Conservation (phyloP, 805 yeast species). For the Yamadazyma sp. region DNA sequence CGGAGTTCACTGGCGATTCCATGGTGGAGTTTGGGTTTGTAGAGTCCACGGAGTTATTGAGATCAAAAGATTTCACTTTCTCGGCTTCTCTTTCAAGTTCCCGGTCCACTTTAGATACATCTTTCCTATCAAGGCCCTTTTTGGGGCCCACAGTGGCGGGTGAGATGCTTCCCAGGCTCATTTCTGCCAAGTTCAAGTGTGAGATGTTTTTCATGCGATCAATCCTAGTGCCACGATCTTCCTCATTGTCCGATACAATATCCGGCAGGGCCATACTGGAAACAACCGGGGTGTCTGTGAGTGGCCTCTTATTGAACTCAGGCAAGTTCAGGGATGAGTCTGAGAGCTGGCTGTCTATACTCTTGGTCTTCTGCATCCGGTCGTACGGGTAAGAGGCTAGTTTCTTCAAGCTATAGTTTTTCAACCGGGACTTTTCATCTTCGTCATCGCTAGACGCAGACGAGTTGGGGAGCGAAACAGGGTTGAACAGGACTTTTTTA, state of each 20-base stretch:
- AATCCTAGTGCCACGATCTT: constrained; percentile 19
- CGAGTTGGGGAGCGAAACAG: constrained; percentile 6
- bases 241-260: constrained; percentile 26
- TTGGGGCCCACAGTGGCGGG: constrained; percentile 2
- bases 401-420: constrained; percentile 14
- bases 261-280: constrained; percentile 58
- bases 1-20: background rate
- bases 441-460: constrained; percentile 15
- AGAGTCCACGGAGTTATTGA: background rate
- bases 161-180: constrained; percentile 24
- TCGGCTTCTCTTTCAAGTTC: constrained; percentile 1
- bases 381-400: constrained; percentile 19
- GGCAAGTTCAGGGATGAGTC: constrained; percentile 35
- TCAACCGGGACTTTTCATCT: constrained; percentile 2
- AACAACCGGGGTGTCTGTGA: constrained; percentile 71
- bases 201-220: constrained; percentile 33
- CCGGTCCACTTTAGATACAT: background rate
- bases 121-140: background rate
- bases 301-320: constrained; percentile 67
- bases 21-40: background rate
- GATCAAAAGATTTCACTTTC: background rate
- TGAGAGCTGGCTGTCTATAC: constrained; percentile 17
- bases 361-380: constrained; percentile 14
- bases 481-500: no score
- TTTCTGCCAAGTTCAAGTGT: constrained; percentile 39